Conservation (phyloP, 108 stramenopile species). For the Pseudonitzschia multiseries region DNA sequence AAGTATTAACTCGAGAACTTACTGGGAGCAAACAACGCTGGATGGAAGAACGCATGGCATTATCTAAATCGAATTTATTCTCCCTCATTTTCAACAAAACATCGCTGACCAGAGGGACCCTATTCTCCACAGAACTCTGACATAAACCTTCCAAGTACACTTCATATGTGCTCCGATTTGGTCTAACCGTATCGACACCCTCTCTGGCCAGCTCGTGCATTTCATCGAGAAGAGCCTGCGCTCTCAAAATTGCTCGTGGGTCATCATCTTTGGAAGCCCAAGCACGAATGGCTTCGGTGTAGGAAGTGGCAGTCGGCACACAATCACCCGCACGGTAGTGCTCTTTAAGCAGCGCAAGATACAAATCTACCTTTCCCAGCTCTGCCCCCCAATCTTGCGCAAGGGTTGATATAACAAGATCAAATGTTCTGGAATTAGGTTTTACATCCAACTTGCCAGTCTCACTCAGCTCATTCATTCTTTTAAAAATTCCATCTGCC, state of each 20-base stretch:
- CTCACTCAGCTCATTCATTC: conserved; percentile 23
- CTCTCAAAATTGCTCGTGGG: conserved; percentile 34
- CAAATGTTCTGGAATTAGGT: conserved; percentile 32
- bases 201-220: conserved; percentile 36
- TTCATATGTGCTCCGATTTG: conserved; percentile 25
- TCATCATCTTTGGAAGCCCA: conserved; percentile 31
- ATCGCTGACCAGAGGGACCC: conserved; percentile 25
- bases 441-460: conserved; percentile 30
- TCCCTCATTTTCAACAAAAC: conserved; percentile 21
- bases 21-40: conserved; percentile 31
- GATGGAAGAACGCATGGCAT: conserved; percentile 8
- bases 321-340: conserved; percentile 33
- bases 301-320: conserved; percentile 26
- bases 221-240: conserved; percentile 33
- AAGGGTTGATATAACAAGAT: conserved; percentile 26
- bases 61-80: conserved; percentile 17
- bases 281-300: conserved; percentile 32
- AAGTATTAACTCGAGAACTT: conserved; percentile 3
- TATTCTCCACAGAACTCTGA: conserved; percentile 23
- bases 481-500: conserved; percentile 31
- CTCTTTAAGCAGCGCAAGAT: conserved; percentile 22
- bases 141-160: conserved; percentile 27
- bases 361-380: conserved; percentile 23
- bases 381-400: conserved; percentile 30
- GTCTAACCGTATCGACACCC: conserved; percentile 22